These are phyloP conservation scores for Elongisporangium prolatum DNA, from an alignment of 352 stramenopile genomes.

Conservation along the genomic window DNA sequence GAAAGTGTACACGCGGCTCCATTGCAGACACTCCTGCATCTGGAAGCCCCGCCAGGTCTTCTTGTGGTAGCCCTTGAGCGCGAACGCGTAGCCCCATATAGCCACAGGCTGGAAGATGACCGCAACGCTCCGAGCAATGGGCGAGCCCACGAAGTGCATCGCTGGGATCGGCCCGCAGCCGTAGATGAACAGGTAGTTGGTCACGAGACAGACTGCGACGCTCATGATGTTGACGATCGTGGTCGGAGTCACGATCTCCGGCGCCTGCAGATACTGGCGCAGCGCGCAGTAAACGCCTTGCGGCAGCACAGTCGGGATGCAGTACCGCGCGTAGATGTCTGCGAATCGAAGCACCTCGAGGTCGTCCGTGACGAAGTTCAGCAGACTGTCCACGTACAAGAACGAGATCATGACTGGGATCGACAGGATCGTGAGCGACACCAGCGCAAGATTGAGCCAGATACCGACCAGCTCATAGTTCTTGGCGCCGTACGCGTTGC, in stretches of 20 bases:
- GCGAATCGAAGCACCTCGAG: constrained; percentile 50
- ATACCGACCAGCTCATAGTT: constrained; percentile 75
- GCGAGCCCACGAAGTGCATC: constrained; percentile 68
- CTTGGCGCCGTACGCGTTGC: constrained; percentile 72
- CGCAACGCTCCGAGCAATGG: constrained; percentile 60
- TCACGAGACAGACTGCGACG: constrained; percentile 54
- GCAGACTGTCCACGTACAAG: constrained; percentile 72
- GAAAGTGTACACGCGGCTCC: constrained; percentile 62
- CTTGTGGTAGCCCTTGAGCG: constrained; percentile 75
- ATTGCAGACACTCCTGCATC: constrained; percentile 42
- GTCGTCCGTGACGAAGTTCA: constrained; percentile 67
- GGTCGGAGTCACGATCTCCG: constrained; percentile 72
- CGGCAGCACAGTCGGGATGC: constrained; percentile 59
- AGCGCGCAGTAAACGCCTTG: constrained; percentile 69
- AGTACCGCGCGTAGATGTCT: constrained; percentile 51
- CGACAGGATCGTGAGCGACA: constrained; percentile 62
- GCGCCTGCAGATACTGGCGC: constrained; percentile 73
- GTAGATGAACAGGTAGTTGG: constrained; percentile 83
- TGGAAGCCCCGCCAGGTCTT: constrained; percentile 73
- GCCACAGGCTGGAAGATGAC: constrained; percentile 73
- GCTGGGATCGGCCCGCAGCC: constrained; percentile 48
- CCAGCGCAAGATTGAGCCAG: constrained; percentile 70
- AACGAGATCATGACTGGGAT: constrained; percentile 78
- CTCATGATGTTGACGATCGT: constrained; percentile 72
- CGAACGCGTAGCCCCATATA: constrained; percentile 64